Conservation (phyloP, 208 protist genomes). For the Wallacemonas collosoma region DNA sequence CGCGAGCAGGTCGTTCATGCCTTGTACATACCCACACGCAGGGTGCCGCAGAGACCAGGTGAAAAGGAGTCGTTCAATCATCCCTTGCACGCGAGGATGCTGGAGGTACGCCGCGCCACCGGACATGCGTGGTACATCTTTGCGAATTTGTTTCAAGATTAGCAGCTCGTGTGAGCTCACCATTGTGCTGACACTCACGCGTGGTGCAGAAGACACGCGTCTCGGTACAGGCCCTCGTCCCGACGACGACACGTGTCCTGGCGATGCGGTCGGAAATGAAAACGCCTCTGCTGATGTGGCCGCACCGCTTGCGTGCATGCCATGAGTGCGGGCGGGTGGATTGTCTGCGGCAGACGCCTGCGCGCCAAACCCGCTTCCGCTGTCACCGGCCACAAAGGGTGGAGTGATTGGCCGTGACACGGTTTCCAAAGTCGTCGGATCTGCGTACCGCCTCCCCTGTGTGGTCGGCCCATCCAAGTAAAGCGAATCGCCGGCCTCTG, state of each 20-base stretch:
- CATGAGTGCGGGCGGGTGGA: no score
- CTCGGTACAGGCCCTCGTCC: not conserved
- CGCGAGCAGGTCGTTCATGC: conserved; percentile 93
- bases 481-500: not conserved
- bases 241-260: not conserved
- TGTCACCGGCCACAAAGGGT: not conserved
- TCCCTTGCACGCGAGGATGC: conserved; percentile 56
- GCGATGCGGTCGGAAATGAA: not conserved
- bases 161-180: conserved; percentile 49
- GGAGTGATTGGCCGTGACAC: not conserved
- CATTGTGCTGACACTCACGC: conserved; percentile 38
- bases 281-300: not conserved
- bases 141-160: conserved; percentile 84
- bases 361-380: not conserved
- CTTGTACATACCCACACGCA: conserved; percentile 94
- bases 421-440: not conserved
- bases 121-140: conserved; percentile 90
- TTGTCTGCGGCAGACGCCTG: no score
- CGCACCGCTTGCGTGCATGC: no score
- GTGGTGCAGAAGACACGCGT: conserved; percentile 10
- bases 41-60: conserved; percentile 94
- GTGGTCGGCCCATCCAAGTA: not conserved
- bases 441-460: not conserved
- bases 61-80: conserved; percentile 92
- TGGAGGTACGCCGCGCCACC: conserved; percentile 69